Evolutionary conservation across 352 stramenopile species (phyloP).

Genomic region (Globisporangium spiculum): DNA sequence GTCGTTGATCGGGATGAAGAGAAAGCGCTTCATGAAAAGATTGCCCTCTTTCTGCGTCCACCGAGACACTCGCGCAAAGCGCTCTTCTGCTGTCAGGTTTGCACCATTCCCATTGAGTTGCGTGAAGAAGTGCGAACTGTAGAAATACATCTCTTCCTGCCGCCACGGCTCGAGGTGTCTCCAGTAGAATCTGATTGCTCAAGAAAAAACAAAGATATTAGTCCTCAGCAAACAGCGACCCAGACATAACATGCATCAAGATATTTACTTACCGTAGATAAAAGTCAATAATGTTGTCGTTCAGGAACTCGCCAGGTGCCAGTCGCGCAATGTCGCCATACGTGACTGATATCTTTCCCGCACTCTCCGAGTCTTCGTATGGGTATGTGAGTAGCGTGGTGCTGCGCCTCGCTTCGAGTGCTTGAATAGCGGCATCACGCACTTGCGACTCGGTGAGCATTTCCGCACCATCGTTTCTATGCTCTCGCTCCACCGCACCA

Average conservation of each 20-base stretch:
- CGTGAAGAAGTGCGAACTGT: constrained; percentile 95
- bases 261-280: constrained; percentile 74
- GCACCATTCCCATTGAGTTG: constrained; percentile 65
- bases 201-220: background rate
- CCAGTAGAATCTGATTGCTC: constrained; percentile 52
- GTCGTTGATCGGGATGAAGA: constrained; percentile 91
- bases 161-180: constrained; percentile 61
- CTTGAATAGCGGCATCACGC: background rate
- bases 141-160: constrained; percentile 85
- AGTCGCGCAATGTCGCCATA: constrained; percentile 88
- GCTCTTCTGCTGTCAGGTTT: constrained; percentile 35
- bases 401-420: constrained; percentile 3
- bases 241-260: background rate
- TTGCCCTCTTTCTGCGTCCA: constrained; percentile 86
- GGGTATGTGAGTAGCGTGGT: constrained; percentile 51
- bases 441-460: constrained; percentile 2
- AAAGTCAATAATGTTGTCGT: constrained; percentile 93
- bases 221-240: background rate
- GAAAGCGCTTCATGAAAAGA: constrained; percentile 82
- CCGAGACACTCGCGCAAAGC: constrained; percentile 52
- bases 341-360: constrained; percentile 65
- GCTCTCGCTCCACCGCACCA: background rate
- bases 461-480: background rate
- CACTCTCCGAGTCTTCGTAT: constrained; percentile 46
- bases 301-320: constrained; percentile 90